Evolutionary conservation across 2,329 filamentous ascomycete genomes (phyloP).

Genomic region (Colletotrichum lini): DNA sequence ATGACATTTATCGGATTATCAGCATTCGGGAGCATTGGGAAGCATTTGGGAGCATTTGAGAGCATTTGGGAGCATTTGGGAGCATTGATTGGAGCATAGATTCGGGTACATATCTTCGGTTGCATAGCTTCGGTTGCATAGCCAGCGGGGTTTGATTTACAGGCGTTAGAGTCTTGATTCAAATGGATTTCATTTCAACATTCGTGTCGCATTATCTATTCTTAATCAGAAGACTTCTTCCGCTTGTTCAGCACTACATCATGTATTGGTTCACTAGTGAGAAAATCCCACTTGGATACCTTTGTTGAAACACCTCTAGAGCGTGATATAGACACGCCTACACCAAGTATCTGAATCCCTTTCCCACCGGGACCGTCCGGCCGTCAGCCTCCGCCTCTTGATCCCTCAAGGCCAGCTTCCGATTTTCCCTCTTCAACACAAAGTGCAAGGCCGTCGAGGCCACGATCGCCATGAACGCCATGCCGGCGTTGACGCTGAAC

Average conservation of each 20-base stretch:
- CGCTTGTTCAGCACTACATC: no score
- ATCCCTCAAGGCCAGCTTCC: constrained; percentile 43
- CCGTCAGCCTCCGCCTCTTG: constrained; percentile 41
- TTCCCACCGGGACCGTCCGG: constrained; percentile 9
- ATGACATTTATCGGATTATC: not conserved
- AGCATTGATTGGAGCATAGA: no score
- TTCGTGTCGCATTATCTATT: no score
- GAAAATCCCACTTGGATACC: no score
- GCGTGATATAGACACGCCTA: not conserved
- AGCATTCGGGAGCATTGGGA: not conserved
- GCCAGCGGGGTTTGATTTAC: no score
- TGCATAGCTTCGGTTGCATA: no score
- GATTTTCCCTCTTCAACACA: constrained; percentile 45
- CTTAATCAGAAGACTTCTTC: no score
- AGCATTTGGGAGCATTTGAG: not conserved
- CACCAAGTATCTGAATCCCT: constrained; percentile 41
- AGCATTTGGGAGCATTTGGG: not conserved
- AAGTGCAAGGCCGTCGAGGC: constrained; percentile 44
- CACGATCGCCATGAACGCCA: constrained; percentile 45
- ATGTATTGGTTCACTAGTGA: no score
- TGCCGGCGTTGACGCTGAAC: constrained; percentile 47
- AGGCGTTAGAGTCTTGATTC: no score
- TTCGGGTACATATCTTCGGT: no score
- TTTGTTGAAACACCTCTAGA: no score
- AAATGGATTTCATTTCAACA: no score